Conservation (phyloP, 2,329 filamentous ascomycete species). For the Neurospora sp. region DNA sequence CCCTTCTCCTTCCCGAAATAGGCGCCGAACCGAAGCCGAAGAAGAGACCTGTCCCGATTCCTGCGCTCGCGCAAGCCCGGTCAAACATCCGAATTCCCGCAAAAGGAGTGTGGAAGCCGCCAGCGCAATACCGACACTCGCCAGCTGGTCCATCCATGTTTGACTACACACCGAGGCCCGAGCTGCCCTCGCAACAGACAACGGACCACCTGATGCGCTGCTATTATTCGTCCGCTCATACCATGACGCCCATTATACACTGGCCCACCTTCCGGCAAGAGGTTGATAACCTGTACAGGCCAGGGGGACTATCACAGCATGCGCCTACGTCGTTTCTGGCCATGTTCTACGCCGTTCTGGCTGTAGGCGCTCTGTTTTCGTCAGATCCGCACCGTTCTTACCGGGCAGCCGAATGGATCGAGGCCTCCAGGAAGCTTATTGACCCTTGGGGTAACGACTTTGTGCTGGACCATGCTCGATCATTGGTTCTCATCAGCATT, state of each 20-base stretch:
- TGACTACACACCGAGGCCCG: constrained; percentile 46
- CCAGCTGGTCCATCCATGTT: constrained; percentile 27
- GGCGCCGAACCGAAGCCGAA: constrained; percentile 56
- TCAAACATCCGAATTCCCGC: constrained; percentile 63
- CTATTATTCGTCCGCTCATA: constrained; percentile 69
- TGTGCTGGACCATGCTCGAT: constrained; percentile 63
- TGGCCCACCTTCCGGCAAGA: constrained; percentile 73
- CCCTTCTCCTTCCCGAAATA: constrained; percentile 52
- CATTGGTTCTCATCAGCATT: constrained; percentile 62
- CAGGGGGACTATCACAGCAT: constrained; percentile 48
- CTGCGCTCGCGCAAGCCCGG: constrained; percentile 63
- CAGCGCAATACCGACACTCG: constrained; percentile 53
- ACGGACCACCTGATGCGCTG: constrained; percentile 64
- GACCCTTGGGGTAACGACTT: constrained; percentile 77
- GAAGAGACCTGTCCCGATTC: constrained; percentile 48
- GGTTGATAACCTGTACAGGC: constrained; percentile 67
- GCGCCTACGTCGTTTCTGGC: constrained; percentile 63
- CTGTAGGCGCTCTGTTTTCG: constrained; percentile 69
- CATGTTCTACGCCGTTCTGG: constrained; percentile 73
- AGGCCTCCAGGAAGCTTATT: constrained; percentile 57
- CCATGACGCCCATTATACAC: constrained; percentile 74
- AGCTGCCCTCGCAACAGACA: constrained; percentile 58
- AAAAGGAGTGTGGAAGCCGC: constrained; percentile 70
- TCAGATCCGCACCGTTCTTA: constrained; percentile 43
- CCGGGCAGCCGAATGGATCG: constrained; percentile 54